These are phyloP conservation scores for Cytospora piceae DNA, from an alignment of 2,329 filamentous ascomycete species.

Conservation along the genomic window DNA sequence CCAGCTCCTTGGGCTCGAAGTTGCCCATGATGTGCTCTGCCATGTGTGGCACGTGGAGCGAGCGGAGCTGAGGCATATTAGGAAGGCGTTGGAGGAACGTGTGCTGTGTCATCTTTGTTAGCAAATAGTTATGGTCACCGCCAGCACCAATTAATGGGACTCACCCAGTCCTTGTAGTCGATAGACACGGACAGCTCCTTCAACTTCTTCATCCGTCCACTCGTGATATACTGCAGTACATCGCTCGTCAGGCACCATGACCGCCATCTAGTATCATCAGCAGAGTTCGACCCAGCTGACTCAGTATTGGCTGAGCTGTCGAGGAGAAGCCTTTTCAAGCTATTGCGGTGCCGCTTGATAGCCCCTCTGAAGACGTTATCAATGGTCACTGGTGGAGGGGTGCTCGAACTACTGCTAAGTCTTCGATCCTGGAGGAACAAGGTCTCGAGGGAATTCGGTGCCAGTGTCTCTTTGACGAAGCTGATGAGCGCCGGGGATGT, in stretches of 20 bases:
- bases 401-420: slow-evolving; percentile 46
- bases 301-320: slow-evolving; percentile 66
- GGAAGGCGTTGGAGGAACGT: slow-evolving; percentile 77
- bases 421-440: slow-evolving; percentile 74
- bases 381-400: slow-evolving; percentile 59
- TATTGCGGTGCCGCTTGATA: slow-evolving; percentile 70
- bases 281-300: slow-evolving; percentile 37
- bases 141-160: slow-evolving; percentile 35
- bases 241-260: slow-evolving; percentile 74
- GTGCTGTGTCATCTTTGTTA: slow-evolving; percentile 56
- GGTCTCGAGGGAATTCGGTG: slow-evolving; percentile 78
- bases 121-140: background rate
- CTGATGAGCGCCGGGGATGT: slow-evolving; percentile 70
- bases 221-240: slow-evolving; percentile 73
- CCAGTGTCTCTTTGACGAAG: slow-evolving; percentile 77
- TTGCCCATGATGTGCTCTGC: slow-evolving; percentile 60
- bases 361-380: slow-evolving; percentile 73
- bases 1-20: slow-evolving; percentile 69
- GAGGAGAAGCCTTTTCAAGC: slow-evolving; percentile 73
- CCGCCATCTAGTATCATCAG: slow-evolving; percentile 57
- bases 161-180: slow-evolving; percentile 78
- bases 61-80: slow-evolving; percentile 69
- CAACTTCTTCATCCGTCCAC: slow-evolving; percentile 73
- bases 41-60: slow-evolving; percentile 71
- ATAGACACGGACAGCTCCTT: slow-evolving; percentile 74